These are phyloP conservation scores for Seminavis robusta DNA, from an alignment of 108 stramenopile species.

Conservation along the genomic window DNA sequence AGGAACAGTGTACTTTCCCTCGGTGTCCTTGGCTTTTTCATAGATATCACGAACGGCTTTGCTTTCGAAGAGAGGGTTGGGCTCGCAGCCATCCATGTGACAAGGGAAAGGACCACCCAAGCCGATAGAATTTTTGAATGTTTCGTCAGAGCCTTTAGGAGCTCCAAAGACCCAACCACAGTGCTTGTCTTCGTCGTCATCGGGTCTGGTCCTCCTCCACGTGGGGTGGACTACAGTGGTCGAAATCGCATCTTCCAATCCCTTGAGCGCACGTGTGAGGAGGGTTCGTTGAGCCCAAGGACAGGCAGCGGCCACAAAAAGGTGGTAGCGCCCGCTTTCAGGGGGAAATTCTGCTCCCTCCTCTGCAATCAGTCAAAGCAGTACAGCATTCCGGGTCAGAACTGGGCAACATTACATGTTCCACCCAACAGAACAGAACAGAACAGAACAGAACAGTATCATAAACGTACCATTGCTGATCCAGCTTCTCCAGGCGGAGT, in stretches of 20 bases:
- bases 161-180: slow-evolving; percentile 80
- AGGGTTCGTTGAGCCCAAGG: slow-evolving; percentile 75
- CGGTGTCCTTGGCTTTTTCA: slow-evolving; percentile 56
- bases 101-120: slow-evolving; percentile 22
- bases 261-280: slow-evolving; percentile 66
- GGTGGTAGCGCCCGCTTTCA: slow-evolving; percentile 42
- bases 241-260: slow-evolving; percentile 83
- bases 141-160: slow-evolving; percentile 14
- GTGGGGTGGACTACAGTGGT: slow-evolving; percentile 64
- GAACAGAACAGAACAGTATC: background rate
- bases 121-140: slow-evolving; percentile 17
- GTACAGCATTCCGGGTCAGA: no score
- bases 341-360: slow-evolving; percentile 44
- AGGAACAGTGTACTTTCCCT: slow-evolving; percentile 87
- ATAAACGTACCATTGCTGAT: slow-evolving; percentile 26
- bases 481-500: slow-evolving; percentile 35
- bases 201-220: slow-evolving; percentile 68
- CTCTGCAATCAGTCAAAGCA: slow-evolving; percentile 3
- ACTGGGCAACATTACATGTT: slow-evolving; percentile 23
- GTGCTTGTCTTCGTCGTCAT: slow-evolving; percentile 68
- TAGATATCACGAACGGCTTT: slow-evolving; percentile 76
- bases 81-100: slow-evolving; percentile 33
- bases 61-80: slow-evolving; percentile 41
- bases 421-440: no score
- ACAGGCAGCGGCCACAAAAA: slow-evolving; percentile 41